Percentiles rank a stretch among this genome's conserved stretches.
Evolutionary conservation across 805 yeast genomes (phyloP).

Genomic region (Yamadazyma sp.): DNA sequence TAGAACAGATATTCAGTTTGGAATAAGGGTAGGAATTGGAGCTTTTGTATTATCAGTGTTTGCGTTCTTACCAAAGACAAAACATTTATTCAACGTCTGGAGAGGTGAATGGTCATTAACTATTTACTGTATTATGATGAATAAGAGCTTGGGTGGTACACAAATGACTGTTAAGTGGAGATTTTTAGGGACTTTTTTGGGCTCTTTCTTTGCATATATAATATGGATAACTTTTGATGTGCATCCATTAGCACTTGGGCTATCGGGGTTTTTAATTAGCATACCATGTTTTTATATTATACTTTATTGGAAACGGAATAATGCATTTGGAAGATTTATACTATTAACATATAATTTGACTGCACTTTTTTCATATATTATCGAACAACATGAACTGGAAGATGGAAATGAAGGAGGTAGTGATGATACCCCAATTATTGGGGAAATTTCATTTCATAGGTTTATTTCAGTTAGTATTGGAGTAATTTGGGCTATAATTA

Average conservation of each 20-base stretch:
- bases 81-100: constrained; percentile 57
- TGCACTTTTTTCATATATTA: constrained; percentile 69
- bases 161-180: constrained; percentile 74
- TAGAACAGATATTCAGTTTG: constrained; percentile 71
- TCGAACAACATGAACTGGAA: constrained; percentile 55
- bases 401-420: constrained; percentile 69
- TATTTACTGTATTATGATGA: constrained; percentile 82
- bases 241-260: constrained; percentile 49
- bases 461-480: constrained; percentile 71
- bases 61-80: constrained; percentile 60
- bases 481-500: constrained; percentile 69
- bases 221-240: constrained; percentile 61
- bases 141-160: constrained; percentile 81
- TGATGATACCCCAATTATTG: constrained; percentile 62
- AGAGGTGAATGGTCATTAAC: constrained; percentile 83
- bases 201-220: constrained; percentile 59
- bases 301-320: constrained; percentile 60
- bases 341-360: constrained; percentile 75
- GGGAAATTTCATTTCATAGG: constrained; percentile 76
- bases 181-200: constrained; percentile 70
- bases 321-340: constrained; percentile 67
- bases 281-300: constrained; percentile 56
- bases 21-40: constrained; percentile 76
- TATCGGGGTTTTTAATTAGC: constrained; percentile 45
- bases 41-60: constrained; percentile 62